phyloP scores from a whole-genome alignment of 2,329 filamentous ascomycete species.

The Fusarium sp. region DNA sequence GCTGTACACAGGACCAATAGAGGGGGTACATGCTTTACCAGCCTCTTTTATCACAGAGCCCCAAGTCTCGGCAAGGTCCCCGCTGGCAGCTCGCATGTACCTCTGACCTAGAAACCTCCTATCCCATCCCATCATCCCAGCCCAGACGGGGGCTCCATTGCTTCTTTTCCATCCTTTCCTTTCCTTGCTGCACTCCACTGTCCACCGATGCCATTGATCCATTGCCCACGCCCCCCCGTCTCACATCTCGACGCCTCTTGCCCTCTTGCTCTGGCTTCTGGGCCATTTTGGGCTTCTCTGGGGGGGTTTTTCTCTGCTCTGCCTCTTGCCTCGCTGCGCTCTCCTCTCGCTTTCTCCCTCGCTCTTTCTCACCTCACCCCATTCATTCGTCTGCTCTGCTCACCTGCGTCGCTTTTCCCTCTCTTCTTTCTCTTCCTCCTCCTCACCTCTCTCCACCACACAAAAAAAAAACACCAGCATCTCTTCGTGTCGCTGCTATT shows the following conservation, averaged over 20 bases:
- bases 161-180: constrained; percentile 38
- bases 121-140: constrained; percentile 12
- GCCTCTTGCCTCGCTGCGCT: not conserved
- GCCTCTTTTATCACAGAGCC: not conserved
- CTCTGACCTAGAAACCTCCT: constrained; percentile 15
- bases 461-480: constrained; percentile 9
- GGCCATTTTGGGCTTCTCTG: constrained; percentile 29
- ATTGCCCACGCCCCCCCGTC: constrained; percentile 27
- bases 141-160: constrained; percentile 33
- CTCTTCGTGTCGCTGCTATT: not conserved
- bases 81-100: constrained; percentile 15
- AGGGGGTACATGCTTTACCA: constrained; percentile 13
- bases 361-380: constrained; percentile 35
- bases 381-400: constrained; percentile 32
- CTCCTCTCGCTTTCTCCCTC: constrained; percentile 6
- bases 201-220: constrained; percentile 31
- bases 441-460: constrained; percentile 1
- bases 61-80: constrained; percentile 28
- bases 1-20: not conserved
- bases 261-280: constrained; percentile 25
- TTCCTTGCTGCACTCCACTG: constrained; percentile 30
- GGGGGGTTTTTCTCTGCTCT: constrained; percentile 16
- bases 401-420: constrained; percentile 33
- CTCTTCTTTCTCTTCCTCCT: constrained; percentile 16
- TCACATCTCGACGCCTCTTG: constrained; percentile 32